A percentile compares a stretch with the other conserved stretches of the same genome.
phyloP scores from a whole-genome alignment of 768 basidiomycete genomes.

The Macrolepiota dolichaula region DNA sequence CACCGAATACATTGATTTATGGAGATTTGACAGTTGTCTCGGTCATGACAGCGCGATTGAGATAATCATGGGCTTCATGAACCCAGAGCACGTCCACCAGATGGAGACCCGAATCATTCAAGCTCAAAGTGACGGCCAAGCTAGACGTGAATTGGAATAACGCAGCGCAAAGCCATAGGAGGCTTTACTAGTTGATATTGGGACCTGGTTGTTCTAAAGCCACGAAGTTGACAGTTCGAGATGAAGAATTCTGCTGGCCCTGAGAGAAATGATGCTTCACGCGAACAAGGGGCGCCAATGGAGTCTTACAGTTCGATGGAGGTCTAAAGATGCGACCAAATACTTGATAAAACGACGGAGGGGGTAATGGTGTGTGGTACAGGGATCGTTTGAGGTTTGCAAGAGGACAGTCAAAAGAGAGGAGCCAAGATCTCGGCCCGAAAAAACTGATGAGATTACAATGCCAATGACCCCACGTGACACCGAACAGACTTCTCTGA shows the following conservation, averaged over 20 bases:
- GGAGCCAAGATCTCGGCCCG: too few species aligned
- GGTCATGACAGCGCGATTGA: background rate
- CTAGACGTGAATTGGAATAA: conserved; percentile 2
- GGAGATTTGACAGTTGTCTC: background rate
- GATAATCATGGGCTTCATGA: background rate
- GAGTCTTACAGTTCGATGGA: background rate
- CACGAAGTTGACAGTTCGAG: too few species aligned
- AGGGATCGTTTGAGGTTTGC: too few species aligned
- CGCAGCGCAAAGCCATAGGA: conserved; percentile 1
- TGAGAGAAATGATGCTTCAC: background rate
- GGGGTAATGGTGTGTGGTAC: too few species aligned
- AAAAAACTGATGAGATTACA: too few species aligned
- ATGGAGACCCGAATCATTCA: background rate
- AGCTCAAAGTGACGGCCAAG: background rate
- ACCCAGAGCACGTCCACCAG: background rate
- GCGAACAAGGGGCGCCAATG: background rate
- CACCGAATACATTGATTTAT: background rate
- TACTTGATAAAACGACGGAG: too few species aligned
- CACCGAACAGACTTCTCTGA: too few species aligned
- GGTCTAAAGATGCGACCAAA: too few species aligned
- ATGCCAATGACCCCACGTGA: too few species aligned
- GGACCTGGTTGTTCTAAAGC: background rate
- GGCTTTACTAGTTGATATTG: background rate
- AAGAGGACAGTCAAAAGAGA: too few species aligned
- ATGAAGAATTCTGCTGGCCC: background rate